phyloP scores from a whole-genome alignment of 192 early-diverging fungal species.

The Chytriomyces confervae region DNA sequence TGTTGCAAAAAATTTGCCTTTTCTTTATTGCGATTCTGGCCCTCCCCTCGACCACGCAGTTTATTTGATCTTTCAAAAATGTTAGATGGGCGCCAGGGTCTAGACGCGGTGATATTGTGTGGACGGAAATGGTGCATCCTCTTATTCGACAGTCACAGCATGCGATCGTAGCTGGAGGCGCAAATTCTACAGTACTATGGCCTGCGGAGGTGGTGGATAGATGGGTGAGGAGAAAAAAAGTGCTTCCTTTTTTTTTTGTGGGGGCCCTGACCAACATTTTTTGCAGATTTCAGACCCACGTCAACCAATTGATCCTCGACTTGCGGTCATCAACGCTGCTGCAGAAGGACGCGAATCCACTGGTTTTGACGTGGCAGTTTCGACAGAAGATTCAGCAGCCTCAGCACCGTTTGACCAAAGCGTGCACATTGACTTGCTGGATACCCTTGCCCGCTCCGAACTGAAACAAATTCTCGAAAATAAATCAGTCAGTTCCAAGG shows the following conservation, averaged over 20 bases:
- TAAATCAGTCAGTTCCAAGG: too few relatives aligned
- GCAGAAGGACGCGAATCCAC: neutral
- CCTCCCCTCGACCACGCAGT: too few relatives aligned
- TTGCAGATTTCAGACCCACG: constrained; percentile 4
- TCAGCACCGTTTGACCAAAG: neutral
- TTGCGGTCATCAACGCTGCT: neutral
- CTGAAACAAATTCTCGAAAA: neutral
- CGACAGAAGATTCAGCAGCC: neutral
- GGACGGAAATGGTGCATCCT: constrained; percentile 25
- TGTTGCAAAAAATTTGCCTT: neutral
- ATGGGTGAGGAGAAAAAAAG: constrained; percentile 5
- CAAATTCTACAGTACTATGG: constrained; percentile 3
- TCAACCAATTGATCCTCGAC: neutral
- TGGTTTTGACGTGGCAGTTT: constrained; percentile 1
- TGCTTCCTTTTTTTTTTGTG: neutral
- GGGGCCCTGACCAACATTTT: too few relatives aligned
- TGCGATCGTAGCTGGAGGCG: neutral
- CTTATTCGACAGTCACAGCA: neutral
- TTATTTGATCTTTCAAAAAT: neutral
- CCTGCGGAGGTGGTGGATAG: constrained; percentile 24
- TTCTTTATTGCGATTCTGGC: neutral
- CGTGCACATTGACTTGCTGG: constrained; percentile 6
- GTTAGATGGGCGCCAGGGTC: constrained; percentile 27
- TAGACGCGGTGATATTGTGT: constrained; percentile 20
- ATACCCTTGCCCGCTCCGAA: constrained; percentile 13